Evolutionary conservation across 2,329 filamentous ascomycete species (phyloP).

Genomic region (Ilyonectria destructans): DNA sequence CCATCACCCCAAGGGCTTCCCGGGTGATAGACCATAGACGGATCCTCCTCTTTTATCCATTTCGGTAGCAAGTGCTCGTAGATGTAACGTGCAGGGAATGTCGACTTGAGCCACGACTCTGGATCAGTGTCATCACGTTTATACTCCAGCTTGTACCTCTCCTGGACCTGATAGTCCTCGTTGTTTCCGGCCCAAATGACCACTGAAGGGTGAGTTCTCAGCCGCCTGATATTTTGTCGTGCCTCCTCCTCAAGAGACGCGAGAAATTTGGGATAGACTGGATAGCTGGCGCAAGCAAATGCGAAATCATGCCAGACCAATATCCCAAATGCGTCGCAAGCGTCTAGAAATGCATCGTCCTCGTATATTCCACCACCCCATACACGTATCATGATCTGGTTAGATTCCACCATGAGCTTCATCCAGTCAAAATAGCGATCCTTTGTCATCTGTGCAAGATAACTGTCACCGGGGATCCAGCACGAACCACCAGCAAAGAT

Average conservation of each 20-base stretch:
- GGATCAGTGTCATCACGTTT: conserved; percentile 80
- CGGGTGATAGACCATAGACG: conserved; percentile 70
- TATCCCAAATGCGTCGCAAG: conserved; percentile 78
- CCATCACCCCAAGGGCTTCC: conserved; percentile 75
- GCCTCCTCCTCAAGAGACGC: conserved; percentile 74
- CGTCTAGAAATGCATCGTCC: conserved; percentile 77
- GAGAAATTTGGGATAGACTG: conserved; percentile 72
- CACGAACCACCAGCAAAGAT: conserved; percentile 83
- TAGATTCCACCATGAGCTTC: conserved; percentile 73
- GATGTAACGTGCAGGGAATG: conserved; percentile 84
- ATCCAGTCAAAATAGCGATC: conserved; percentile 80
- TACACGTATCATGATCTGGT: conserved; percentile 49
- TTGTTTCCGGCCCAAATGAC: conserved; percentile 88
- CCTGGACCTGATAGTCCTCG: conserved; percentile 83
- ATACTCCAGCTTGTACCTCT: conserved; percentile 78
- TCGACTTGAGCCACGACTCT: conserved; percentile 78
- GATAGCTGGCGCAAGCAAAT: conserved; percentile 79
- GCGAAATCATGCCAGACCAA: conserved; percentile 83
- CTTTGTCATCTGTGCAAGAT: conserved; percentile 77
- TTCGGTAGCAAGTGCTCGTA: conserved; percentile 81
- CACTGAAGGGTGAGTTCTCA: conserved; percentile 76
- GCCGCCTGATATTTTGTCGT: conserved; percentile 72
- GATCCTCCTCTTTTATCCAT: conserved; percentile 16
- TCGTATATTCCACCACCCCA: conserved; percentile 66
- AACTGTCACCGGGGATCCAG: conserved; percentile 86